phyloP scores from a whole-genome alignment of 2,329 filamentous ascomycete genomes.

The Trichoderma atrobrunneum region DNA sequence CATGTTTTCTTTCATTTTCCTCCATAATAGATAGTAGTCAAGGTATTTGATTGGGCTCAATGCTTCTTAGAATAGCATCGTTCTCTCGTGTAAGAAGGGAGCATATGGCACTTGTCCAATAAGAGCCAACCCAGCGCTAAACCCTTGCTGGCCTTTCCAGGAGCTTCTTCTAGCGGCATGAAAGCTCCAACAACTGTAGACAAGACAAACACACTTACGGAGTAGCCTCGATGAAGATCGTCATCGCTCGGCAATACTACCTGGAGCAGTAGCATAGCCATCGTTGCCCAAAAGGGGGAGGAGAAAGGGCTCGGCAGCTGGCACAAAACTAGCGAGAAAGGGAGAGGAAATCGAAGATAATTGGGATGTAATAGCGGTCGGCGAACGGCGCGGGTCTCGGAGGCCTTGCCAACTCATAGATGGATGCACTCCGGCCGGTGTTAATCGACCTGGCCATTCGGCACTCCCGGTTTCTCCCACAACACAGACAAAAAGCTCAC shows the following conservation, averaged over 20 bases:
- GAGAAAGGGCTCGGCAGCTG: background rate
- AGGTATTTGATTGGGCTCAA: background rate
- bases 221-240: background rate
- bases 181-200: background rate
- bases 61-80: background rate
- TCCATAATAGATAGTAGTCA: background rate
- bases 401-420: constrained; percentile 9
- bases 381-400: background rate
- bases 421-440: background rate
- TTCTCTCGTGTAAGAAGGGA: background rate
- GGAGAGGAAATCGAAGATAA: background rate
- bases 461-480: constrained; percentile 5
- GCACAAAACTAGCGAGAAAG: background rate
- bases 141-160: background rate
- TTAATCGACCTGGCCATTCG: constrained; percentile 4
- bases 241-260: background rate
- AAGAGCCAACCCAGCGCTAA: background rate
- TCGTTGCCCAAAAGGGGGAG: background rate
- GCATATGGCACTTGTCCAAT: background rate
- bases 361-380: constrained; percentile 4
- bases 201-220: background rate
- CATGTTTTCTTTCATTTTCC: background rate
- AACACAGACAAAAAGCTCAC: background rate
- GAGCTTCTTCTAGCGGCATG: background rate
- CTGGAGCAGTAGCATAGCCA: background rate